A percentile compares a stretch with the other conserved stretches of the same genome.
Evolutionary conservation across 192 early-diverging fungal genomes (phyloP).

Genomic region (Entophlyctis luteolus): DNA sequence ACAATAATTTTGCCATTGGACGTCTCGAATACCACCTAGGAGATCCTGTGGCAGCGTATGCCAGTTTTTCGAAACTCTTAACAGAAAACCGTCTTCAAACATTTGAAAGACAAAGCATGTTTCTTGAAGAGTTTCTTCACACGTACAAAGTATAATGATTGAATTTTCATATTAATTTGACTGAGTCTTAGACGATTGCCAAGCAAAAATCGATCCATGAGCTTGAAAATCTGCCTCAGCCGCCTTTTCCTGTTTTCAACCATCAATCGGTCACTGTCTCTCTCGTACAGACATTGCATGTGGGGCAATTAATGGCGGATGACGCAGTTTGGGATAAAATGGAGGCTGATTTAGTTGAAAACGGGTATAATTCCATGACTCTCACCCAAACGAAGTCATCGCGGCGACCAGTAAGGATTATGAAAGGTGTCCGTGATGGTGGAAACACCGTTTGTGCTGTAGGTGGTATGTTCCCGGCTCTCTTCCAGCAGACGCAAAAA

Average conservation of each 20-base stretch:
- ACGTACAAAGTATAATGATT: slow-evolving; percentile 66
- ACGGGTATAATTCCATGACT: slow-evolving; percentile 31
- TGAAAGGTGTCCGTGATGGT: slow-evolving; percentile 36
- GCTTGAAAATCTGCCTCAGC: slow-evolving; percentile 45
- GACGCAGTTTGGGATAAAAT: slow-evolving; percentile 66
- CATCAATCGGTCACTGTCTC: slow-evolving; percentile 30
- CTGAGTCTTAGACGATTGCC: too few species aligned
- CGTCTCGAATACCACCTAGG: slow-evolving; percentile 73
- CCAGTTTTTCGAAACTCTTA: slow-evolving; percentile 76
- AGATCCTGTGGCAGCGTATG: slow-evolving; percentile 67
- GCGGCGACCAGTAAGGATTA: slow-evolving; percentile 11
- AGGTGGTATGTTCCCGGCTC: slow-evolving; percentile 54
- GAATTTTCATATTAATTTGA: too few species aligned
- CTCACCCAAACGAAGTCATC: too few species aligned
- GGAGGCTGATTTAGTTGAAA: slow-evolving; percentile 62
- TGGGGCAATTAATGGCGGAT: slow-evolving; percentile 23
- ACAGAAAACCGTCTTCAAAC: slow-evolving; percentile 58
- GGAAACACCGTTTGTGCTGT: slow-evolving; percentile 66
- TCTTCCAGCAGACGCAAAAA: too few species aligned
- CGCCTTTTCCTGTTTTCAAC: slow-evolving; percentile 56
- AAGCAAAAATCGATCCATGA: slow-evolving; percentile 41
- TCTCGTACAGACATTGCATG: slow-evolving; percentile 30
- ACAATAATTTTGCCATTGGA: slow-evolving; percentile 84
- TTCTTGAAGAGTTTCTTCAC: slow-evolving; percentile 73
- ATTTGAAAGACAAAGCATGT: slow-evolving; percentile 58